Evolutionary conservation across 108 stramenopile species (phyloP).

Genomic region (Cyclotella cryptica): DNA sequence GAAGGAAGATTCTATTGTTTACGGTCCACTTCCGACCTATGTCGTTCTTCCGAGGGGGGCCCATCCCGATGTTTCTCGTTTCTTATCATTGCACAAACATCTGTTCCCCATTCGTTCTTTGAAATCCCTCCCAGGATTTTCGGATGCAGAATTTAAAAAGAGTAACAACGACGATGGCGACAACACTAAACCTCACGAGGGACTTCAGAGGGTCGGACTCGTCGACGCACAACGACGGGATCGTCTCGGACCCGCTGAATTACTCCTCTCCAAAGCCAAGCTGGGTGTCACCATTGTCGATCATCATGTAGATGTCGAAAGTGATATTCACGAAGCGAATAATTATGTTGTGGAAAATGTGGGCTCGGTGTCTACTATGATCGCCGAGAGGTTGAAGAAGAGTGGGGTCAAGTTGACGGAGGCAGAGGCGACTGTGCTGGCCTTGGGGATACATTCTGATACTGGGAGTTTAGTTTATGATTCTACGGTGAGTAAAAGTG

Average conservation of each 20-base stretch:
- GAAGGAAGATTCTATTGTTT: conserved; percentile 44
- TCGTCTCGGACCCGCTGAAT: conserved; percentile 86
- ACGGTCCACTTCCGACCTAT: conserved; percentile 76
- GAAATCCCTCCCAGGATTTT: conserved; percentile 69
- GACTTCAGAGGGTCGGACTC: conserved; percentile 81
- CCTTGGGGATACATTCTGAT: conserved; percentile 94
- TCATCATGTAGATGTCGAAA: conserved; percentile 91
- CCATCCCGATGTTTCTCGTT: conserved; percentile 90
- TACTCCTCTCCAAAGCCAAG: conserved; percentile 77
- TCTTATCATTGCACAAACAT: conserved; percentile 91
- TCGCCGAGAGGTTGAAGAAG: conserved; percentile 79
- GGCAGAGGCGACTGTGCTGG: conserved; percentile 91
- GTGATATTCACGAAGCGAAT: conserved; percentile 82
- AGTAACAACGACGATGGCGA: conserved; percentile 53
- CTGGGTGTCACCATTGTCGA: conserved; percentile 86
- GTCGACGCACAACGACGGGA: conserved; percentile 93
- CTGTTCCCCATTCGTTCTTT: conserved; percentile 91
- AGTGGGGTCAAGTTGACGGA: conserved; percentile 70
- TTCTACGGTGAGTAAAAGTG: conserved; percentile 62
- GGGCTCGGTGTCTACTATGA: conserved; percentile 88
- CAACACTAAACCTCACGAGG: conserved; percentile 27
- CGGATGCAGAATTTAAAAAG: conserved; percentile 46
- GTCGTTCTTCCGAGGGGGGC: conserved; percentile 94
- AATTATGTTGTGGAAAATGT: conserved; percentile 90
- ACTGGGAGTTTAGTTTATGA: conserved; percentile 94